A percentile compares a stretch with the other conserved stretches of the same genome.
Conservation (phyloP, 345 rosid species). For the Gynandropsis gynandra region DNA sequence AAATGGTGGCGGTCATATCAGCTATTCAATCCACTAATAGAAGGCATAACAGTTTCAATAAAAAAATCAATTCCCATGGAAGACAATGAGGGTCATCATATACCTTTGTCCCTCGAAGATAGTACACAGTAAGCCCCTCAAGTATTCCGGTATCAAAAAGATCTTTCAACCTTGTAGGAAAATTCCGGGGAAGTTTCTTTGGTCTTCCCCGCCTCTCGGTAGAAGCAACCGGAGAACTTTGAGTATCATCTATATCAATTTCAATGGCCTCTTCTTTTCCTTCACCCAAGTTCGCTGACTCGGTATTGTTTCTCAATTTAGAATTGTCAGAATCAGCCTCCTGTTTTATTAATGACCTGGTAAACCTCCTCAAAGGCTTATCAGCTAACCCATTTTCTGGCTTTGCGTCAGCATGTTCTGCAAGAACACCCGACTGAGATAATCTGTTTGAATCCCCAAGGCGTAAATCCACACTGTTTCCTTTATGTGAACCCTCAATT, state of each 20-base stretch:
- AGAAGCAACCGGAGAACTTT: conserved; percentile 16
- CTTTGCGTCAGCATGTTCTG: conserved; percentile 1
- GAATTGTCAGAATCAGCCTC: conserved; percentile 10
- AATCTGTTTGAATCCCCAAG: conserved; percentile 3
- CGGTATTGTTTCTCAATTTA: not conserved
- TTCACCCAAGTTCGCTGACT: conserved; percentile 14
- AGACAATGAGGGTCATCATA: not conserved
- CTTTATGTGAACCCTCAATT: conserved; percentile 7
- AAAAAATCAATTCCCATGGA: not conserved
- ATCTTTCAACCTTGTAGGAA: conserved; percentile 54
- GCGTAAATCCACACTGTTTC: conserved; percentile 10
- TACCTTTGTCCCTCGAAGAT: conserved; percentile 67
- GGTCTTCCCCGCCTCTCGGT: conserved; percentile 36
- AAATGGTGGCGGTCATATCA: conserved; percentile 7
- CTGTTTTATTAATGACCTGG: conserved; percentile 22
- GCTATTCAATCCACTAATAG: not conserved
- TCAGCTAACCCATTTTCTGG: conserved; percentile 6
- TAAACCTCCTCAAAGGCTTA: conserved; percentile 23
- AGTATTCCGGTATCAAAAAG: conserved; percentile 68
- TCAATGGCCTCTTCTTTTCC: conserved; percentile 18
- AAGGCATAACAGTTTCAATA: not conserved
- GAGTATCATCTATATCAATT: conserved; percentile 8
- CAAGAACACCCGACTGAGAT: conserved; percentile 8
- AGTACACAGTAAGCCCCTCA: conserved; percentile 61
- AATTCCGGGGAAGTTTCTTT: conserved; percentile 36